phyloP scores from a whole-genome alignment of 352 stramenopile species.

The Thalassiosira livingstoniorum region DNA sequence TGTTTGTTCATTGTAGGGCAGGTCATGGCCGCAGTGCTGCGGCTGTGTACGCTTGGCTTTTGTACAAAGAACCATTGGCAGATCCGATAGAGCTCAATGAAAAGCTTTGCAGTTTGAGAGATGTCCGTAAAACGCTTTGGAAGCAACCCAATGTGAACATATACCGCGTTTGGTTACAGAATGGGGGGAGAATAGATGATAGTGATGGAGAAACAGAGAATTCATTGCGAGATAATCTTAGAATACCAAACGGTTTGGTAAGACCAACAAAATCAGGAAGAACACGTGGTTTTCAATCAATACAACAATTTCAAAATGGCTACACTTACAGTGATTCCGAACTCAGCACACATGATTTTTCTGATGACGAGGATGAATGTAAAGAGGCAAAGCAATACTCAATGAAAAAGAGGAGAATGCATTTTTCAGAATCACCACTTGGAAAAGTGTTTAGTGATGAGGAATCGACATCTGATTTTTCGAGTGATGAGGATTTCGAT shows the following conservation, averaged over 20 bases:
- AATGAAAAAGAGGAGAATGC: not conserved
- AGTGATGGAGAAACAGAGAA: constrained; percentile 23
- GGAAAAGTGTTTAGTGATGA: constrained; percentile 52
- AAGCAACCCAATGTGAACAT: constrained; percentile 89
- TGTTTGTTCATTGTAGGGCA: constrained; percentile 97
- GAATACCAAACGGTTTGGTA: not conserved
- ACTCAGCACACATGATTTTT: constrained; percentile 1
- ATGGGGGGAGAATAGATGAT: constrained; percentile 48
- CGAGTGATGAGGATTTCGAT: constrained; percentile 19
- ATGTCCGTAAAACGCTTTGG: constrained; percentile 91
- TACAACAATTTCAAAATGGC: not conserved
- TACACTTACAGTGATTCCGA: constrained; percentile 4
- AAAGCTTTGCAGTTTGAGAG: constrained; percentile 89
- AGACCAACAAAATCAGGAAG: not conserved
- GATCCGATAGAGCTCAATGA: constrained; percentile 88
- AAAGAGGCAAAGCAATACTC: constrained; percentile 1
- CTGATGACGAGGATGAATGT: not conserved
- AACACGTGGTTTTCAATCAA: not conserved
- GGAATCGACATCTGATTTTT: constrained; percentile 20
- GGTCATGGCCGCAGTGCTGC: constrained; percentile 93
- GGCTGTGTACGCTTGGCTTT: constrained; percentile 91
- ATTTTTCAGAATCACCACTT: constrained; percentile 3
- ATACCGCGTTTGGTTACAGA: constrained; percentile 75
- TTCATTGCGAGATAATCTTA: not conserved
- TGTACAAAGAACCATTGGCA: constrained; percentile 84